Evolutionary conservation across 371 early-diverging fungal species (phyloP).

Genomic region (Chytridiales sp.): DNA sequence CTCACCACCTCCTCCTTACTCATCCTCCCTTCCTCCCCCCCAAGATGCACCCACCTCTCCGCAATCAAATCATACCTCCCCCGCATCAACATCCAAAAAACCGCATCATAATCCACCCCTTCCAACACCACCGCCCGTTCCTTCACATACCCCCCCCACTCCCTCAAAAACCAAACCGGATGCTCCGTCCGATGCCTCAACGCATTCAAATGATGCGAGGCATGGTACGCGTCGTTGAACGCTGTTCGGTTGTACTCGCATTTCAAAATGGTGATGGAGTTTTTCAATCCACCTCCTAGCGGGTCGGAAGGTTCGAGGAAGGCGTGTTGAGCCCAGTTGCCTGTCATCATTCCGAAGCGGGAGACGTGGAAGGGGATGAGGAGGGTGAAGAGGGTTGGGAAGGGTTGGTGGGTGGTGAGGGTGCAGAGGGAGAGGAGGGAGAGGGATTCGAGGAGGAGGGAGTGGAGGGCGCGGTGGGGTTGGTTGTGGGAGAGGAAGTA

Average conservation of each 20-base stretch:
- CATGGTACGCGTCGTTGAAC: conserved; percentile 51
- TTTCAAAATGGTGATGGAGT: conserved; percentile 40
- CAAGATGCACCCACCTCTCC: too few relatives aligned
- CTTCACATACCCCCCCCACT: conserved; percentile 22
- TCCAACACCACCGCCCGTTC: conserved; percentile 32
- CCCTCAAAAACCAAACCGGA: conserved; percentile 34
- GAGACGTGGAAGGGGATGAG: conserved; percentile 32
- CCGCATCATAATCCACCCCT: conserved; percentile 27
- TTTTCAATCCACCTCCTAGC: conserved; percentile 30
- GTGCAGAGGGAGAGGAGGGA: conserved; percentile 6
- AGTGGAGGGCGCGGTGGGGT: conserved; percentile 8
- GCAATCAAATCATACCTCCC: conserved; percentile 31
- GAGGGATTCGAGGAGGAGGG: conserved; percentile 25
- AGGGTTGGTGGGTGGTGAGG: conserved; percentile 20
- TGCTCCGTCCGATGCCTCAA: conserved; percentile 44
- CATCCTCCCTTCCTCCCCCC: too few relatives aligned
- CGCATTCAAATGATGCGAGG: conserved; percentile 48
- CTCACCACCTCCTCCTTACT: conserved; percentile 14
- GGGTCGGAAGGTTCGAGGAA: conserved; percentile 38
- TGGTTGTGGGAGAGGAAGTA: conserved; percentile 31
- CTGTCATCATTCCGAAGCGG: conserved; percentile 47
- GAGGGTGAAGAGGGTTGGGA: conserved; percentile 20
- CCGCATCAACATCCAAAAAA: conserved; percentile 32
- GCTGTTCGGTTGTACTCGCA: conserved; percentile 33
- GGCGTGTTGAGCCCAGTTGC: conserved; percentile 48